These are phyloP conservation scores for Prunus fruticosa DNA, from an alignment of 306 rosid genomes.

Conservation along the genomic window DNA sequence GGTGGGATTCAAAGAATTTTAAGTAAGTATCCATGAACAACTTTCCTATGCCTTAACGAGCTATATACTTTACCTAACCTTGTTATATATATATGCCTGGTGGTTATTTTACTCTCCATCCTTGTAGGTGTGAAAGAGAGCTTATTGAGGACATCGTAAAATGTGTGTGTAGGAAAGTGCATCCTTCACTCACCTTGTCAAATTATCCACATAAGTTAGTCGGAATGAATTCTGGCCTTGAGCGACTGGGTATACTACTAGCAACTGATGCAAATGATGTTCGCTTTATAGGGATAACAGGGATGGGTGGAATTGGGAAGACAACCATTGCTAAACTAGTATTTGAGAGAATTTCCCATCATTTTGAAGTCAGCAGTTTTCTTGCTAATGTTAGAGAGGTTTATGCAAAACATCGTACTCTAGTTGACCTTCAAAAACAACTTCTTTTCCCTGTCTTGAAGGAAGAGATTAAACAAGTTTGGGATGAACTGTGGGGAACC, in stretches of 20 bases:
- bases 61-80: background rate
- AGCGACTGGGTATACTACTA: background rate
- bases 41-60: background rate
- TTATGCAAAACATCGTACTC: background rate
- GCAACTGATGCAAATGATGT: background rate
- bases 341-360: background rate
- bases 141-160: background rate
- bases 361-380: background rate
- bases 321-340: background rate
- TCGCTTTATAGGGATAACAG: background rate
- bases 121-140: background rate
- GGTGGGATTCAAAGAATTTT: background rate
- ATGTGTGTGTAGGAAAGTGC: background rate
- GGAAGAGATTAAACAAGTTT: background rate
- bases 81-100: background rate
- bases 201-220: background rate
- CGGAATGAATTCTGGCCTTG: background rate
- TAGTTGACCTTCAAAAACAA: slow-evolving; percentile 19
- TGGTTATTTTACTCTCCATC: background rate
- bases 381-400: background rate
- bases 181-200: background rate
- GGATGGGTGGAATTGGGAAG: background rate
- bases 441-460: slow-evolving; percentile 18
- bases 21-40: background rate
- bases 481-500: slow-evolving; percentile 7